Conservation (phyloP, 495 filamentous ascomycete species). For the Ramalina peruviana region DNA sequence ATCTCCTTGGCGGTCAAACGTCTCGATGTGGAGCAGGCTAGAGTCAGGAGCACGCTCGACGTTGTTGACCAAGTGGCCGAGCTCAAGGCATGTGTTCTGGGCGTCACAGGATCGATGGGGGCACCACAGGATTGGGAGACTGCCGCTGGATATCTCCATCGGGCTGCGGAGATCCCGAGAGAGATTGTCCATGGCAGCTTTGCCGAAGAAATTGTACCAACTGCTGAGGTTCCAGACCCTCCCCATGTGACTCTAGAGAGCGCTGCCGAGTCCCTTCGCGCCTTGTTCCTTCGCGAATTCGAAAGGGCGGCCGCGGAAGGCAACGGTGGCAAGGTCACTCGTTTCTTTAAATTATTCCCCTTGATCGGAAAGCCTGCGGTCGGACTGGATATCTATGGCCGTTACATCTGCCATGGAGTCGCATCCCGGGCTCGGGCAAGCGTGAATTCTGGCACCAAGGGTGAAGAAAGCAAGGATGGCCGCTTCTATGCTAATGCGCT, state of each 20-base stretch:
- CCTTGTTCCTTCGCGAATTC: slow-evolving; percentile 84
- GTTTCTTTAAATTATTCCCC: slow-evolving; percentile 97
- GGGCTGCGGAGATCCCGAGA: slow-evolving; percentile 65
- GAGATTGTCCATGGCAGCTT: slow-evolving; percentile 74
- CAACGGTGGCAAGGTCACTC: slow-evolving; percentile 76
- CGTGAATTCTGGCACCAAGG: slow-evolving; percentile 48
- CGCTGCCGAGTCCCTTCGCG: slow-evolving; percentile 75
- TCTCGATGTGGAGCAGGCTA: slow-evolving; percentile 78
- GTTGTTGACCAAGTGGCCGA: slow-evolving; percentile 95
- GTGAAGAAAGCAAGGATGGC: slow-evolving; percentile 48
- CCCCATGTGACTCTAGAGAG: slow-evolving; percentile 77
- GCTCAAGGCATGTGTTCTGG: slow-evolving; percentile 88
- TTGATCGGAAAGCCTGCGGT: slow-evolving; percentile 82
- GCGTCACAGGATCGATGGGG: slow-evolving; percentile 92
- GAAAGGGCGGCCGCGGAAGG: slow-evolving; percentile 76
- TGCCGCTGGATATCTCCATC: slow-evolving; percentile 74
- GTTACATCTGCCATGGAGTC: slow-evolving; percentile 89
- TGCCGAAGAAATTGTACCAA: slow-evolving; percentile 84
- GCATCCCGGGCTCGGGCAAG: slow-evolving; percentile 67
- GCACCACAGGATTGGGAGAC: slow-evolving; percentile 98
- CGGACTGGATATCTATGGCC: slow-evolving; percentile 85
- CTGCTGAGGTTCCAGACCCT: slow-evolving; percentile 84
- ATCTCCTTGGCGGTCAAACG: slow-evolving; percentile 74
- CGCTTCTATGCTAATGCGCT: slow-evolving; percentile 88
- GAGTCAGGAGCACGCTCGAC: slow-evolving; percentile 75